These are phyloP conservation scores for Cyberlindnera euphorbiae DNA, from an alignment of 805 yeast genomes.

Conservation along the genomic window DNA sequence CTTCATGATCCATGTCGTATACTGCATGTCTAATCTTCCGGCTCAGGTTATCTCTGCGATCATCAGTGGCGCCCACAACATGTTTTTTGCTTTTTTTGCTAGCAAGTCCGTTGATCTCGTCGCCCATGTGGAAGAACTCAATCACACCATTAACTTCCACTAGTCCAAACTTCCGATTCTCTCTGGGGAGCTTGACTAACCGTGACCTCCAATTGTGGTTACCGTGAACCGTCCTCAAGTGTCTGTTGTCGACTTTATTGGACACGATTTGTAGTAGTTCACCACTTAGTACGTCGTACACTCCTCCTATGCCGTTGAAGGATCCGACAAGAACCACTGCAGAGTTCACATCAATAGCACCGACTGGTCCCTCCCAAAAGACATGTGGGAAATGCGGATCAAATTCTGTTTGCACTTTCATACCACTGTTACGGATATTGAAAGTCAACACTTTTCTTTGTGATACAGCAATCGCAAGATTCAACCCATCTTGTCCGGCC, in stretches of 20 bases:
- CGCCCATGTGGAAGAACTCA: conserved; percentile 24
- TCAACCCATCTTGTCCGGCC: conserved; percentile 27
- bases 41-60: conserved; percentile 17
- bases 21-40: conserved; percentile 19
- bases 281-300: conserved; percentile 22
- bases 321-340: conserved; percentile 20
- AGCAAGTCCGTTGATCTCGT: background rate
- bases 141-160: conserved; percentile 16
- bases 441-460: conserved; percentile 11
- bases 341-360: conserved; percentile 21
- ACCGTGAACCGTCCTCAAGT: background rate
- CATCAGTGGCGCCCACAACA: conserved; percentile 13
- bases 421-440: conserved; percentile 12
- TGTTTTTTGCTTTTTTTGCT: conserved; percentile 13
- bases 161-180: conserved; percentile 16
- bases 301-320: conserved; percentile 23
- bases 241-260: conserved; percentile 17
- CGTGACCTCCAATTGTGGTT: conserved; percentile 3
- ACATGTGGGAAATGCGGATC: conserved; percentile 3
- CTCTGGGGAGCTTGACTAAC: conserved; percentile 11
- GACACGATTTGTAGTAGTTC: conserved; percentile 14
- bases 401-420: conserved; percentile 3
- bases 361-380: conserved; percentile 9
- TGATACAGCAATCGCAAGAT: conserved; percentile 17
- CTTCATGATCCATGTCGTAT: conserved; percentile 19